phyloP scores from a whole-genome alignment of 805 yeast species.

The Dipodascus geniculatus region DNA sequence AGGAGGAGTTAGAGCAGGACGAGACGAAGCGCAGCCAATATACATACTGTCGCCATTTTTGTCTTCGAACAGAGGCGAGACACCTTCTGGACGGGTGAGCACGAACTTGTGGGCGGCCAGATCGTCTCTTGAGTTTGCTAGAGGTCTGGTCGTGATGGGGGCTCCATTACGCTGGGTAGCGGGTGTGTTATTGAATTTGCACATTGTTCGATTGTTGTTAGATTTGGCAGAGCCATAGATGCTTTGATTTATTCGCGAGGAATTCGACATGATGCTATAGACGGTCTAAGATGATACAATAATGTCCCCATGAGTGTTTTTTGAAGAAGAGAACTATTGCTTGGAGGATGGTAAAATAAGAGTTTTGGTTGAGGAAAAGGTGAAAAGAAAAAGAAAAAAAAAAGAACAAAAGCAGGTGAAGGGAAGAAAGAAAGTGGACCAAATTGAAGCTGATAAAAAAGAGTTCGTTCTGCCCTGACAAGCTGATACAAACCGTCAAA shows the following conservation, averaged over 20 bases:
- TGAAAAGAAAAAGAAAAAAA: not conserved
- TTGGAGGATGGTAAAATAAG: not conserved
- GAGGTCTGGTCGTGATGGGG: slow-evolving; percentile 2
- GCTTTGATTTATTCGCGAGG: not conserved
- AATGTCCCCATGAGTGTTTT: not conserved
- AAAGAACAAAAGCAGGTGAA: not conserved
- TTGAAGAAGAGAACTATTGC: not conserved
- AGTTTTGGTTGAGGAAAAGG: not conserved
- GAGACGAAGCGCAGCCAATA: slow-evolving; percentile 1
- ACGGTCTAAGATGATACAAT: not conserved
- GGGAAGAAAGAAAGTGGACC: not conserved
- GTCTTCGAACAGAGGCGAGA: slow-evolving; percentile 23
- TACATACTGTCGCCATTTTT: slow-evolving; percentile 7
- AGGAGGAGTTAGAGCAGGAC: not conserved
- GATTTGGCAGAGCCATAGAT: slow-evolving; percentile 7
- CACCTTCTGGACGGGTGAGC: slow-evolving; percentile 25
- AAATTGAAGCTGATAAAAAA: not conserved
- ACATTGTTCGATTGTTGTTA: slow-evolving; percentile 5
- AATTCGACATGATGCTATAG: slow-evolving; percentile 1
- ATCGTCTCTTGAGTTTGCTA: slow-evolving; percentile 13
- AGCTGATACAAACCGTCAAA: not conserved
- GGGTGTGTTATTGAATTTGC: not conserved
- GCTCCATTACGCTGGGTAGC: slow-evolving; percentile 1
- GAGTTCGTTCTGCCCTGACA: not conserved
- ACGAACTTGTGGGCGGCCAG: slow-evolving; percentile 23